A percentile compares a stretch with the other conserved stretches of the same genome.
Conservation (phyloP, 192 early-diverging fungal species). For the Dissophora ornata region DNA sequence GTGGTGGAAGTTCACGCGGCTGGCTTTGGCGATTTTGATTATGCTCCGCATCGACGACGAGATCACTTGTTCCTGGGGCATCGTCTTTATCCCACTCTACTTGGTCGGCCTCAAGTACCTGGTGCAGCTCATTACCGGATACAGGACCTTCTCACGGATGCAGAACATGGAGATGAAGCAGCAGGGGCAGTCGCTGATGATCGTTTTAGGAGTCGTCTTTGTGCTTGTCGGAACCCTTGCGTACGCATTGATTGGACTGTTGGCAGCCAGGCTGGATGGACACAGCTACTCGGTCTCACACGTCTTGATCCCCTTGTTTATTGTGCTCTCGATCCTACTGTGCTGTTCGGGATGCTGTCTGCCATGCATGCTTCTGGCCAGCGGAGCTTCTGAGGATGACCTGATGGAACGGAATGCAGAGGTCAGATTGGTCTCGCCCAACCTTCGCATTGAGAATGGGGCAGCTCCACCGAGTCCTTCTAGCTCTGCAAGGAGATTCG, state of each 20-base stretch:
- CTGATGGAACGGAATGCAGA: slow-evolving; percentile 48
- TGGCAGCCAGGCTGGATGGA: slow-evolving; percentile 55
- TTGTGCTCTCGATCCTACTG: slow-evolving; percentile 64
- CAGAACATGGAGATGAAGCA: slow-evolving; percentile 58
- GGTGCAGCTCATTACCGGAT: slow-evolving; percentile 58
- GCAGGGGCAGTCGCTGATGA: slow-evolving; percentile 60
- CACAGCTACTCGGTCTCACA: slow-evolving; percentile 56
- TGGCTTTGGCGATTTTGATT: slow-evolving; percentile 76
- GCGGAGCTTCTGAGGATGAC: slow-evolving; percentile 52
- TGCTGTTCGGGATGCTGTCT: slow-evolving; percentile 72
- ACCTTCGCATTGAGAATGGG: slow-evolving; percentile 44
- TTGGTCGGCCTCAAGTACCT: slow-evolving; percentile 69
- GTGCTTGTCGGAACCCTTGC: slow-evolving; percentile 56
- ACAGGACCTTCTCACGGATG: slow-evolving; percentile 46
- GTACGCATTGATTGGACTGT: slow-evolving; percentile 52
- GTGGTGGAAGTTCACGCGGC: slow-evolving; percentile 74
- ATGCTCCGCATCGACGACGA: slow-evolving; percentile 67
- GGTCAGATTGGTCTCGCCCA: slow-evolving; percentile 50
- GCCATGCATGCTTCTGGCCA: slow-evolving; percentile 62
- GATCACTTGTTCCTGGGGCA: slow-evolving; percentile 69
- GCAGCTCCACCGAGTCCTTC: neutral
- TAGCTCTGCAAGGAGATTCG: slow-evolving; percentile 27
- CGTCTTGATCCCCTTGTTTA: slow-evolving; percentile 77
- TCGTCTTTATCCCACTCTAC: slow-evolving; percentile 78
- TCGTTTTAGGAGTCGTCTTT: slow-evolving; percentile 57